Percentiles rank a stretch among this genome's conserved stretches.
Conservation (phyloP, 2,329 filamentous ascomycete species). For the Colletotrichum somersetense region DNA sequence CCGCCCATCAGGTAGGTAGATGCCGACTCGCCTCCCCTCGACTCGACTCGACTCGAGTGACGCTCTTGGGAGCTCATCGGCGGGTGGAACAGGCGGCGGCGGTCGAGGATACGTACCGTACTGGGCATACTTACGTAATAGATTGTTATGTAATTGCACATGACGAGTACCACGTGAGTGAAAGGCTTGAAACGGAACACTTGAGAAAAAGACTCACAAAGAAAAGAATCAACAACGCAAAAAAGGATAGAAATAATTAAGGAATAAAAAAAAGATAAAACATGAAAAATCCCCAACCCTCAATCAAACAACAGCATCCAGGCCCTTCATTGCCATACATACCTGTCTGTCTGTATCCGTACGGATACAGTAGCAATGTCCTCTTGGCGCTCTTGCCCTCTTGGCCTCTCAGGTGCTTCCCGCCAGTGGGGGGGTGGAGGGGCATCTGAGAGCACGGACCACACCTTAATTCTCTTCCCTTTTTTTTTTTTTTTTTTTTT, state of each 20-base stretch:
- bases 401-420: slow-evolving; percentile 35
- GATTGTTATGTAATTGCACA: background rate
- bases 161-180: background rate
- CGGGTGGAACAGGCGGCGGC: slow-evolving; percentile 3
- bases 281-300: background rate
- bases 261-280: background rate
- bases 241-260: background rate
- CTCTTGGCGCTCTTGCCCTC: slow-evolving; percentile 14
- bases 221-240: too few relatives aligned
- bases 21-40: background rate
- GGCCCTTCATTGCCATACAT: background rate
- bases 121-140: background rate
- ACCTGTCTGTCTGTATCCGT: too few relatives aligned
- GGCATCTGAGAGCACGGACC: slow-evolving; percentile 46
- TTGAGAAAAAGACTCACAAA: too few relatives aligned
- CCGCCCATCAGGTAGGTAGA: too few relatives aligned
- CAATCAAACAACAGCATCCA: background rate
- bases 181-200: background rate
- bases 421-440: slow-evolving; percentile 43
- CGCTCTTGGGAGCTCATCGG: background rate
- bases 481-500: slow-evolving; percentile 8
- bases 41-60: too few relatives aligned
- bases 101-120: background rate
- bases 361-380: background rate
- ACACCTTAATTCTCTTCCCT: slow-evolving; percentile 46